Percentiles rank a stretch among this genome's conserved stretches.
phyloP scores from a whole-genome alignment of 306 rosid genomes.

The Dicorynia guianensis region DNA sequence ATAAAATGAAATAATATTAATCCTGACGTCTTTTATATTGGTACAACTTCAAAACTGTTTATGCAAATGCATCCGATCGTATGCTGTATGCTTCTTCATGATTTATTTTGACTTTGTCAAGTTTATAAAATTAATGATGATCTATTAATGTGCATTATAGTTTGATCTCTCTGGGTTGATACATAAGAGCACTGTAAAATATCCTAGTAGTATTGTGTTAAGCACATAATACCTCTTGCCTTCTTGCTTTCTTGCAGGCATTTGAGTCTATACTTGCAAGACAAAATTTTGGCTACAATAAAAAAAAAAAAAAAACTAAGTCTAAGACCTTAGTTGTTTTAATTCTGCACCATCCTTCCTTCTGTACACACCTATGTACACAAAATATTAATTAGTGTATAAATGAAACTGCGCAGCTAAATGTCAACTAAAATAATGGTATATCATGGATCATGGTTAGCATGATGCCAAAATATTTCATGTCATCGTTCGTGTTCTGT shows the following conservation, averaged over 20 bases:
- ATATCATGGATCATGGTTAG: neutral
- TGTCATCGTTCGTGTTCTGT: neutral
- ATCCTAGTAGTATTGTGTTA: neutral
- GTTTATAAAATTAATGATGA: conserved; percentile 23
- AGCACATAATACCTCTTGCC: neutral
- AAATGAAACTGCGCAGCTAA: neutral
- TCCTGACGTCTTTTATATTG: neutral
- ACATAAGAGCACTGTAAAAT: neutral
- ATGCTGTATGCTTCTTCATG: conserved; percentile 15
- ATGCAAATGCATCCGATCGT: too few relatives aligned
- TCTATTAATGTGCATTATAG: neutral
- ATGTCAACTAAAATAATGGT: too few relatives aligned
- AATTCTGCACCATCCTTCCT: neutral
- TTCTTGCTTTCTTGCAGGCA: neutral
- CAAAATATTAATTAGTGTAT: neutral
- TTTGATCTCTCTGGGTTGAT: neutral
- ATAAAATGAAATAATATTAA: neutral
- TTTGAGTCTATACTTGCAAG: conserved; percentile 22
- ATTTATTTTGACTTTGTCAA: conserved; percentile 30
- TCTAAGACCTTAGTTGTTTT: neutral
- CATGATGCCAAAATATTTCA: neutral
- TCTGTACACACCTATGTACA: too few relatives aligned
- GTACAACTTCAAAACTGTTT: too few relatives aligned
- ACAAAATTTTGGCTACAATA: neutral
- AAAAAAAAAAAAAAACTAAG: neutral